Conservation (phyloP, 192 early-diverging fungal genomes). For the Gonapodya sp. region DNA sequence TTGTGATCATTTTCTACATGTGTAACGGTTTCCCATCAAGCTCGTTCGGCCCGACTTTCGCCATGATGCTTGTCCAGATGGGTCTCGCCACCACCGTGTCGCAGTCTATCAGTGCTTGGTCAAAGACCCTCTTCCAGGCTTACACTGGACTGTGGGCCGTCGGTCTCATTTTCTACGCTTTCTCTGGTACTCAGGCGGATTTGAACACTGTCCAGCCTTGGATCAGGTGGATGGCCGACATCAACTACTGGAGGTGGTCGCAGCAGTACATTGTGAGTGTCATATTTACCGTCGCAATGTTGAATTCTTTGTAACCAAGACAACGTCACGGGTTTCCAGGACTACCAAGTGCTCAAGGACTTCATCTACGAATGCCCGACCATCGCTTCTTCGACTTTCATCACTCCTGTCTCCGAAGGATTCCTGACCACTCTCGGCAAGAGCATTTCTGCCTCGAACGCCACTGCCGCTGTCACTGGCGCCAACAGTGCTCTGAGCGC, state of each 20-base stretch:
- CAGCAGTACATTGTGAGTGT: neutral
- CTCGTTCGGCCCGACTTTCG: constrained; percentile 1
- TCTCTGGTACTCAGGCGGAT: constrained; percentile 9
- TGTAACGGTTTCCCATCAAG: neutral
- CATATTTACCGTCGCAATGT: neutral
- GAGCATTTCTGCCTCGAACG: neutral
- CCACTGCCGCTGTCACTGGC: neutral
- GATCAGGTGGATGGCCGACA: constrained; percentile 2
- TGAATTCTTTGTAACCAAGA: neutral
- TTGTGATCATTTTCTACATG: constrained; percentile 6
- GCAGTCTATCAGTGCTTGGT: neutral
- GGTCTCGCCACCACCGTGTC: constrained; percentile 11
- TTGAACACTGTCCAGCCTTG: neutral
- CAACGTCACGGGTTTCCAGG: neutral
- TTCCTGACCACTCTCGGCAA: neutral
- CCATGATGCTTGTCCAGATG: neutral
- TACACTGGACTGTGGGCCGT: constrained; percentile 8
- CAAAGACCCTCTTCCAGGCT: constrained; percentile 10
- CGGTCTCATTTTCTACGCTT: constrained; percentile 11
- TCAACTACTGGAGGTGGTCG: constrained; percentile 2
- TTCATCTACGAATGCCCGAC: neutral
- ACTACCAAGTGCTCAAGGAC: neutral
- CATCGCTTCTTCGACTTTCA: neutral
- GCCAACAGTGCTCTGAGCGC: neutral
- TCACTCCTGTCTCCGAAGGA: neutral